Evolutionary conservation across 1,139 yeast genomes (phyloP).

Genomic region (Blastobotrys niveus): DNA sequence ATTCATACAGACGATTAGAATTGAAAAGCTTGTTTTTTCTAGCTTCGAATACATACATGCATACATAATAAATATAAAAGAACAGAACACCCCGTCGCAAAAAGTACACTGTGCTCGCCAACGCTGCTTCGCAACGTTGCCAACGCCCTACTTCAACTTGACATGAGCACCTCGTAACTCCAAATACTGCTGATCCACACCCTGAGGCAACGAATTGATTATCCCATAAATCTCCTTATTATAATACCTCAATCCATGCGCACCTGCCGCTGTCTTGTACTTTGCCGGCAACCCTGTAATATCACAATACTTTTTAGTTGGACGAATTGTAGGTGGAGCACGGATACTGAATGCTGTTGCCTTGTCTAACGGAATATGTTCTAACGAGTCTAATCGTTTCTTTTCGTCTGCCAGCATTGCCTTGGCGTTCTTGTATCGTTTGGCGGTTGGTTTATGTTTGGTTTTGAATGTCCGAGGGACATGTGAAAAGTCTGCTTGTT

Average conservation of each 20-base stretch:
- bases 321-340: constrained; percentile 86
- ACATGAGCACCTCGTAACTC: constrained; percentile 86
- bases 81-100: no score
- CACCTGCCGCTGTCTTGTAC: constrained; percentile 57
- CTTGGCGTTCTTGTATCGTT: constrained; percentile 66
- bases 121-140: no score
- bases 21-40: no score
- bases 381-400: constrained; percentile 42
- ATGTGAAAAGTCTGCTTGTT: constrained; percentile 27
- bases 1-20: background rate
- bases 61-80: no score
- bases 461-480: constrained; percentile 47
- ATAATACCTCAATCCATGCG: constrained; percentile 71
- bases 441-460: constrained; percentile 33
- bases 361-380: constrained; percentile 20
- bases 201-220: constrained; percentile 74
- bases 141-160: constrained; percentile 50
- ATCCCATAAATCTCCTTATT: constrained; percentile 82
- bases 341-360: constrained; percentile 44
- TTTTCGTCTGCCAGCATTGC: constrained; percentile 76
- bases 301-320: constrained; percentile 84
- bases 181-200: constrained; percentile 89
- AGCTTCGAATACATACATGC: no score
- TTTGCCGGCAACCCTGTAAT: constrained; percentile 81
- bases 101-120: no score